Evolutionary conservation across 805 yeast species (phyloP).

Genomic region (Wickerhamiella sergipiensis): DNA sequence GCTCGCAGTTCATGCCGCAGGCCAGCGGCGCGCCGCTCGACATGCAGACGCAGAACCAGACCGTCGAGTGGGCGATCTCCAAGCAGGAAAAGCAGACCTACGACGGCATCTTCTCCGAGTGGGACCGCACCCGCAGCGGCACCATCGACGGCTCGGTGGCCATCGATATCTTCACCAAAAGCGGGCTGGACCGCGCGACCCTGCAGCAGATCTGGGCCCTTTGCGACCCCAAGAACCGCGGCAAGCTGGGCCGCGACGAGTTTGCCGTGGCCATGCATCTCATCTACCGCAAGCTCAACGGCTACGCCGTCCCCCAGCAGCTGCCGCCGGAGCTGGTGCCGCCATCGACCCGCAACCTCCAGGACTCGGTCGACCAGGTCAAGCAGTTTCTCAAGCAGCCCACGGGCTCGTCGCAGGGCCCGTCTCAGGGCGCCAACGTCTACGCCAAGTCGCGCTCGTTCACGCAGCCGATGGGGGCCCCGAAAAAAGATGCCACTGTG

Average conservation of each 20-base stretch:
- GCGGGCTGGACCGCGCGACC: slow-evolving; percentile 76
- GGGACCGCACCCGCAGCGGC: slow-evolving; percentile 63
- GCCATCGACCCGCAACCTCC: slow-evolving; percentile 63
- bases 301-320: slow-evolving; percentile 66
- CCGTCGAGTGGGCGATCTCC: slow-evolving; percentile 67
- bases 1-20: slow-evolving; percentile 51
- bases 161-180: slow-evolving; percentile 74
- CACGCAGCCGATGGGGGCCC: slow-evolving; percentile 23
- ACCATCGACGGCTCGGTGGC: slow-evolving; percentile 69
- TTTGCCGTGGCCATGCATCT: slow-evolving; percentile 96
- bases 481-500: slow-evolving; percentile 33
- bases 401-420: not conserved
- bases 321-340: slow-evolving; percentile 87
- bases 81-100: slow-evolving; percentile 78
- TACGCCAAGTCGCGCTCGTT: slow-evolving; percentile 24
- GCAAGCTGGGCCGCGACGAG: slow-evolving; percentile 75
- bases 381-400: slow-evolving; percentile 39
- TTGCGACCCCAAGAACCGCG: slow-evolving; percentile 70
- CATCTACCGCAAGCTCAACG: slow-evolving; percentile 80
- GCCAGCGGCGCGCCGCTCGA: slow-evolving; percentile 17
- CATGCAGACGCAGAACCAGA: slow-evolving; percentile 28
- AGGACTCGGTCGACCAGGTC: slow-evolving; percentile 55
- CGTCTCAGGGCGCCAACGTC: slow-evolving; percentile 2
- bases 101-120: slow-evolving; percentile 75
- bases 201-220: slow-evolving; percentile 85